These are phyloP conservation scores for Pleomassaria siparia DNA, from an alignment of 2,329 filamentous ascomycete genomes.

Conservation along the genomic window DNA sequence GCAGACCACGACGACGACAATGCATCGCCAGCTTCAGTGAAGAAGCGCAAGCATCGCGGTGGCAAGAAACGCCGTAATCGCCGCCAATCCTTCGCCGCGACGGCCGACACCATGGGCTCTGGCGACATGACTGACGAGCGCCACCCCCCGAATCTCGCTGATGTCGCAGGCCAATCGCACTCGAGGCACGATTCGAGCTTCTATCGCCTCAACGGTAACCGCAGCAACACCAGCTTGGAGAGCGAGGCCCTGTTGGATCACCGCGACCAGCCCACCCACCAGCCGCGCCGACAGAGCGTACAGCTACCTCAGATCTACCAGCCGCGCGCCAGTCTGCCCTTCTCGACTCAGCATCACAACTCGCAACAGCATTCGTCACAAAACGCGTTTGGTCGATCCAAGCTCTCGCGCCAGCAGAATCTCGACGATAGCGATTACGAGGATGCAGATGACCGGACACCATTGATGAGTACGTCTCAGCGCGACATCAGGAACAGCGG, in stretches of 20 bases:
- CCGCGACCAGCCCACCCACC: conserved; percentile 55
- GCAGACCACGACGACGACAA: conserved; percentile 2
- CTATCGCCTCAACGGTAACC: conserved; percentile 59
- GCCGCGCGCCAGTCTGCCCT: conserved; percentile 28
- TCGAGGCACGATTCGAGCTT: conserved; percentile 51
- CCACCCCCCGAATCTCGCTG: conserved; percentile 45
- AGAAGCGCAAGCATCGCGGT: conserved; percentile 74
- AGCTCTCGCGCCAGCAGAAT: conserved; percentile 38
- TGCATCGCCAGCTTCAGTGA: conserved; percentile 34
- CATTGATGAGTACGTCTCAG: conserved; percentile 50
- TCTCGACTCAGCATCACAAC: conserved; percentile 15
- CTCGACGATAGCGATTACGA: conserved; percentile 38
- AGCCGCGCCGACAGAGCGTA: conserved; percentile 48
- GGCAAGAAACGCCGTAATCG: conserved; percentile 77
- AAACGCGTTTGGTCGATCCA: conserved; percentile 24
- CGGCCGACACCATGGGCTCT: conserved; percentile 57
- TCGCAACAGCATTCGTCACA: conserved; percentile 17
- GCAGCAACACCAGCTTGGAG: conserved; percentile 84
- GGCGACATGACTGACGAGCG: conserved; percentile 56
- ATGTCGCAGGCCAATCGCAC: conserved; percentile 31
- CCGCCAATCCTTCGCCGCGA: conserved; percentile 75
- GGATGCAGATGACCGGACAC: conserved; percentile 55
- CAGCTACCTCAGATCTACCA: conserved; percentile 37
- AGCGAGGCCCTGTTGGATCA: conserved; percentile 88
- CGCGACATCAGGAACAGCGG: conserved; percentile 35